Evolutionary conservation across 192 early-diverging fungal species (phyloP), one percentile per base, ranked within the genome.

Genomic region (Coemansia umbellata): DNA sequence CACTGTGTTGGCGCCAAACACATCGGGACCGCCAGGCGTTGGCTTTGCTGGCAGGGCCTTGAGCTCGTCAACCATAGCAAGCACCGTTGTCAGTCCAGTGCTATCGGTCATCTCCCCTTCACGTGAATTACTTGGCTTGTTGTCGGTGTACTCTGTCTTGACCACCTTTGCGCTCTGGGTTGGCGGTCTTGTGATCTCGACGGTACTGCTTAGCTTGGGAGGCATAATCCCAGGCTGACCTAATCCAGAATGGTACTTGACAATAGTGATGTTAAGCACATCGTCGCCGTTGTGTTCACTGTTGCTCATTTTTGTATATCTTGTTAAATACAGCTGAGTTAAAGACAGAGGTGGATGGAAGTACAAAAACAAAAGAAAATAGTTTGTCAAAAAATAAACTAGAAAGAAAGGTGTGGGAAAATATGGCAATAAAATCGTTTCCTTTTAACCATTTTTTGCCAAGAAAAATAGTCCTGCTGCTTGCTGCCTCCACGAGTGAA

Each of bases 1-100:
- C 17, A 43, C 54, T 0, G 62, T 73, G 47, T 73, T 73, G 10
- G 58, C 58, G 23, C 69, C 69, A 62, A 66, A 73, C 24, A 73
- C 54, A 30, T 73, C 69, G 1, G 58, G 45, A 11, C 57, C 57
- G 3, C 63, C 63, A 4, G 53, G 59, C 8, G 24, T 18, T 8
- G 10, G 19, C 19, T 31, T 49, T n/a, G 24, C 23, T 4, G 62
- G 63, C 26, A 73, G 39, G 1, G 35, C 22, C 28, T 30, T 51
- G 24, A 73, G 39, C 17, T 58, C 31, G 3, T 60, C 33, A 21
- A 66, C 63, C 17, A 54, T 50, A 17, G 36, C 47, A 27, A 57
- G 50, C 7, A 73, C 58, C 0, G 52, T 50, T 7, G 43, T 21
- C 5, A 54, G 44, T 0, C 32, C 37, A 9, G 35, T 31, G 8